Percentiles rank a stretch among this genome's conserved stretches.
Conservation (phyloP, 495 filamentous ascomycete genomes). For the Ramalina peruviana region DNA sequence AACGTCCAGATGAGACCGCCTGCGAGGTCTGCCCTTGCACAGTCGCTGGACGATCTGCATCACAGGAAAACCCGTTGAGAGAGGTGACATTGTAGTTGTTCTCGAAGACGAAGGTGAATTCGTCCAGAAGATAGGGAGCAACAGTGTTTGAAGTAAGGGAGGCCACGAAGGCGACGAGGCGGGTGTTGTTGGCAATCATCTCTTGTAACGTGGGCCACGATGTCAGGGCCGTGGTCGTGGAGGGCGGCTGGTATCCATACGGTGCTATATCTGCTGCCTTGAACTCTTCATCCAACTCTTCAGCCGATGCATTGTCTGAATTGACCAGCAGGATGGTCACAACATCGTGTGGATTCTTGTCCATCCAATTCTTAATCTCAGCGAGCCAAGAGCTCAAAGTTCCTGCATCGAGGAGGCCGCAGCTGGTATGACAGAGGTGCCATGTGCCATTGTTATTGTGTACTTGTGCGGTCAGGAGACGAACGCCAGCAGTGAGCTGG, state of each 20-base stretch:
- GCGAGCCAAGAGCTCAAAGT: slow-evolving; percentile 46
- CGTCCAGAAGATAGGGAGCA: slow-evolving; percentile 54
- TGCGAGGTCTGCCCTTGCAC: slow-evolving; percentile 26
- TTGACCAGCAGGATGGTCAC: slow-evolving; percentile 65
- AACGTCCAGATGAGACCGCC: slow-evolving; percentile 31
- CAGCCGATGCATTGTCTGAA: slow-evolving; percentile 42
- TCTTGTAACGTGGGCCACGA: slow-evolving; percentile 56
- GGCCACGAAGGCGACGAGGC: slow-evolving; percentile 53
- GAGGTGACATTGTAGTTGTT: slow-evolving; percentile 57
- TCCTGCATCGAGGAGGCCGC: slow-evolving; percentile 52
- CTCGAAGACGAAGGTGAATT: slow-evolving; percentile 67
- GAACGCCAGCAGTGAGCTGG: slow-evolving; percentile 55
- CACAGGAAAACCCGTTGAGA: slow-evolving; percentile 49
- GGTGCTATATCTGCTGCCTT: slow-evolving; percentile 39
- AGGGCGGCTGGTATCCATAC: slow-evolving; percentile 46
- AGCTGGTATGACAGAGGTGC: slow-evolving; percentile 53
- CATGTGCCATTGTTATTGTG: slow-evolving; percentile 44
- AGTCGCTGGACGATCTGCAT: slow-evolving; percentile 44
- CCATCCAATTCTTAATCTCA: slow-evolving; percentile 53
- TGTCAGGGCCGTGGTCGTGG: slow-evolving; percentile 26
- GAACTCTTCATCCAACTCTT: slow-evolving; percentile 43
- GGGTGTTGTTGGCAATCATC: slow-evolving; percentile 48
- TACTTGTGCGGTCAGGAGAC: slow-evolving; percentile 58
- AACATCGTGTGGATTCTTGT: slow-evolving; percentile 56
- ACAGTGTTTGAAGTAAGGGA: slow-evolving; percentile 29